These are phyloP conservation scores for Leishmania tarentolae DNA, from an alignment of 208 protist genomes.

Conservation along the genomic window DNA sequence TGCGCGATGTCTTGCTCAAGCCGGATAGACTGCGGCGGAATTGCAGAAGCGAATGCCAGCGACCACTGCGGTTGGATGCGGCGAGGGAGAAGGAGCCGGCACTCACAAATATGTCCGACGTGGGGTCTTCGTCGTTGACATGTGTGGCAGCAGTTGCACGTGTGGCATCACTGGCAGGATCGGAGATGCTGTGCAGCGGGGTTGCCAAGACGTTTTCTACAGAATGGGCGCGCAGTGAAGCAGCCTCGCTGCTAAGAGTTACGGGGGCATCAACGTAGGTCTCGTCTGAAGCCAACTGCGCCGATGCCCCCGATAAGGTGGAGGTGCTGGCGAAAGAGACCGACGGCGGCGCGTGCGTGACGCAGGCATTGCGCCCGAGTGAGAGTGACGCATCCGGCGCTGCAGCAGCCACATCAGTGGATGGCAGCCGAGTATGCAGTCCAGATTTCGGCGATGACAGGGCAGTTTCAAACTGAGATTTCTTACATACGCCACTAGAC, in stretches of 20 bases:
- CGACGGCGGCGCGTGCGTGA: not conserved
- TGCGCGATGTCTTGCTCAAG: not conserved
- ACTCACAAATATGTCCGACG: slow-evolving; percentile 2
- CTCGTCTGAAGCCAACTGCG: not conserved
- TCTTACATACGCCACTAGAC: not conserved
- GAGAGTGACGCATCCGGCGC: not conserved
- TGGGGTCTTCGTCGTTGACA: not conserved
- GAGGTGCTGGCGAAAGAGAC: not conserved
- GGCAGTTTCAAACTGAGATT: not conserved
- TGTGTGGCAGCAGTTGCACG: not conserved
- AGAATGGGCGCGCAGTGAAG: too few relatives aligned
- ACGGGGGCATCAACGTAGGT: slow-evolving; percentile 2
- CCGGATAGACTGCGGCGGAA: not conserved
- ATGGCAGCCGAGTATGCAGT: not conserved
- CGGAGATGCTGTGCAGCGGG: too few relatives aligned
- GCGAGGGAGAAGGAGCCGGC: slow-evolving; percentile 3
- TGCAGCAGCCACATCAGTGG: not conserved
- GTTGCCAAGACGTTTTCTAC: not conserved
- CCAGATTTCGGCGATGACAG: not conserved
- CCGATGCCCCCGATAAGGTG: not conserved
- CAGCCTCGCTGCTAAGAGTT: not conserved
- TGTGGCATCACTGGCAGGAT: not conserved
- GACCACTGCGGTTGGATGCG: not conserved
- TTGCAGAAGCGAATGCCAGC: not conserved
- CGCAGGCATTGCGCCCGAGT: not conserved